Percentiles rank a stretch among this genome's conserved stretches.
Conservation (phyloP, 2,329 filamentous ascomycete genomes). For the Fusarium sp. region DNA sequence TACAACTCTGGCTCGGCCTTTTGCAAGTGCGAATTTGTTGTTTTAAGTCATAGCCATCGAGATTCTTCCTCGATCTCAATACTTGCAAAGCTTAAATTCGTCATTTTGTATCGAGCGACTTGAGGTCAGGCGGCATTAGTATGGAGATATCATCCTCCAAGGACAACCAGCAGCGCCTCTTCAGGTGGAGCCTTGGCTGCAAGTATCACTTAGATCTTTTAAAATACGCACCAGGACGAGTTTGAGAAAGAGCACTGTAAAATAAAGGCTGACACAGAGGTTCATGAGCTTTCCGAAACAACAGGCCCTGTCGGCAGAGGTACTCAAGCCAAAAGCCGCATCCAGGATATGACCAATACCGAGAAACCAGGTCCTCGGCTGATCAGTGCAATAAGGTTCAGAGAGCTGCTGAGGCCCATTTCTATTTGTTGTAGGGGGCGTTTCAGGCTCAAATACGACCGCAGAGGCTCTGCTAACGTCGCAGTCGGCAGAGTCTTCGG, state of each 20-base stretch:
- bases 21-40: no score
- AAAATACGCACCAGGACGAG: not conserved
- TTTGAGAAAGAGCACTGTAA: not conserved
- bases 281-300: not conserved
- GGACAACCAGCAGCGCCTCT: no score
- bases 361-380: not conserved
- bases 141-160: no score
- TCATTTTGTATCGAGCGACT: no score
- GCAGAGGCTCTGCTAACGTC: not conserved
- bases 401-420: rapidly evolving
- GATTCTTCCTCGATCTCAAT: no score
- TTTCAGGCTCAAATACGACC: not conserved
- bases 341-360: not conserved
- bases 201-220: no score
- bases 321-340: not conserved
- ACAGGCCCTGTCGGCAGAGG: not conserved
- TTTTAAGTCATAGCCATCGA: no score
- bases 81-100: no score
- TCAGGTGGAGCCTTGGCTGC: no score
- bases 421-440: not conserved
- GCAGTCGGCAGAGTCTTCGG: not conserved
- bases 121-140: no score
- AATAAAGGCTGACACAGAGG: rapidly evolving
- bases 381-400: not conserved
- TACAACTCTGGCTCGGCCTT: no score